These are phyloP conservation scores for Funneliformis caledonium DNA, from an alignment of 371 early-diverging fungal genomes.

Conservation along the genomic window DNA sequence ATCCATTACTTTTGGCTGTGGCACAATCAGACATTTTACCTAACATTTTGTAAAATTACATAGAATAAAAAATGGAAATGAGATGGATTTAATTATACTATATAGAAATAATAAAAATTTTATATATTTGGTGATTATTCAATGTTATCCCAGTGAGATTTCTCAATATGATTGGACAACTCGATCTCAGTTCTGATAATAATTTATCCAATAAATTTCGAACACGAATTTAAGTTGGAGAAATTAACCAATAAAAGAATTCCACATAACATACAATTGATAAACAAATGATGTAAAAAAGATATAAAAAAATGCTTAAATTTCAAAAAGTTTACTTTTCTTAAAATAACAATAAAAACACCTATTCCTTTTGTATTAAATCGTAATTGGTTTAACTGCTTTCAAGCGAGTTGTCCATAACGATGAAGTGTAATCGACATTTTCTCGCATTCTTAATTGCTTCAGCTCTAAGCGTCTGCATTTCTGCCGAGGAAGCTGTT, in stretches of 20 bases:
- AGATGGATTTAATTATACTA: no score
- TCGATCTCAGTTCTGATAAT: no score
- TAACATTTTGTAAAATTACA: not conserved
- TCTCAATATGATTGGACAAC: no score
- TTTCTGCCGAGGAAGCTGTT: conserved; percentile 3
- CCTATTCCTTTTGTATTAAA: not conserved
- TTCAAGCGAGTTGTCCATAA: conserved; percentile 8
- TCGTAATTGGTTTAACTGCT: conserved; percentile 22
- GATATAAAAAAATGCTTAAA: not conserved
- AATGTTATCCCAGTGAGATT: no score
- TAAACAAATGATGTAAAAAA: not conserved
- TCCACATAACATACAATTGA: not conserved
- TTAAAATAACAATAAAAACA: no score
- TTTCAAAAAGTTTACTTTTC: no score
- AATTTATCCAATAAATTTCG: not conserved
- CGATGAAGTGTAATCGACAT: conserved; percentile 5
- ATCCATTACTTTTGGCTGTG: conserved; percentile 72
- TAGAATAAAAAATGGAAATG: no score
- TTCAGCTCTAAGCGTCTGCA: conserved; percentile 1
- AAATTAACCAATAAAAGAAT: not conserved
- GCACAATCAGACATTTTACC: conserved; percentile 47
- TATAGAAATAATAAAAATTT: no score
- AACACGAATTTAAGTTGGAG: not conserved
- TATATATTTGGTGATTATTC: no score
- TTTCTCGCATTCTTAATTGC: conserved; percentile 19